These are phyloP conservation scores for Alliaria petiolata DNA, from an alignment of 345 rosid species.

Conservation along the genomic window DNA sequence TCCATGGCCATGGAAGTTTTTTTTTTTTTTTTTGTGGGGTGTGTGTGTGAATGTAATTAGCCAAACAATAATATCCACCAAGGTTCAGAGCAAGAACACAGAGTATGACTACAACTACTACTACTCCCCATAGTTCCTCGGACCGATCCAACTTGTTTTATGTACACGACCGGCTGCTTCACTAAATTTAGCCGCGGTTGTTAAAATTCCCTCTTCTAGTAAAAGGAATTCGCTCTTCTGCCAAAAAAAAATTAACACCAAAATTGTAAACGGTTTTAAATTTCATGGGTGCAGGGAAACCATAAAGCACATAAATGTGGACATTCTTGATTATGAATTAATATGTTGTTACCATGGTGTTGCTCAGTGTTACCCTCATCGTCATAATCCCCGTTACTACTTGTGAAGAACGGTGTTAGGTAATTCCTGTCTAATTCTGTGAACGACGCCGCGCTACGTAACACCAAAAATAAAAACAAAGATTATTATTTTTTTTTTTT, in stretches of 20 bases:
- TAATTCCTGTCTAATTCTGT: slow-evolving; percentile 74
- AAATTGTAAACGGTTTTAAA: neutral
- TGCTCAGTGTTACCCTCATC: slow-evolving; percentile 30
- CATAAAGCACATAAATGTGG: neutral
- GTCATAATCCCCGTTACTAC: slow-evolving; percentile 67
- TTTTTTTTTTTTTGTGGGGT: neutral
- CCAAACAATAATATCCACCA: slow-evolving; percentile 12
- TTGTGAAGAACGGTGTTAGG: slow-evolving; percentile 85
- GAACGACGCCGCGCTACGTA: slow-evolving; percentile 70
- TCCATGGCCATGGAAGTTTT: neutral
- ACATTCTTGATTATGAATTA: neutral
- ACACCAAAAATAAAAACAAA: neutral
- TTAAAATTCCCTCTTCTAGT: slow-evolving; percentile 38
- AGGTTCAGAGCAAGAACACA: slow-evolving; percentile 5
- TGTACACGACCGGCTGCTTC: slow-evolving; percentile 15
- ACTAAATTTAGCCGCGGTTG: slow-evolving; percentile 25
- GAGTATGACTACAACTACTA: neutral
- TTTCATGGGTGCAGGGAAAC: neutral
- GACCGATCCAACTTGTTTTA: neutral
- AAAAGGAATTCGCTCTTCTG: slow-evolving; percentile 49
- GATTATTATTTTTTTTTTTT: neutral
- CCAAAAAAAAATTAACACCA: neutral
- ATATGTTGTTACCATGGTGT: slow-evolving; percentile 19
- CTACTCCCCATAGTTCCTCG: neutral
- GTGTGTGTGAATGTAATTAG: neutral